These are phyloP conservation scores for Mucor lusitanicus DNA, from an alignment of 371 early-diverging fungal genomes.

Conservation along the genomic window DNA sequence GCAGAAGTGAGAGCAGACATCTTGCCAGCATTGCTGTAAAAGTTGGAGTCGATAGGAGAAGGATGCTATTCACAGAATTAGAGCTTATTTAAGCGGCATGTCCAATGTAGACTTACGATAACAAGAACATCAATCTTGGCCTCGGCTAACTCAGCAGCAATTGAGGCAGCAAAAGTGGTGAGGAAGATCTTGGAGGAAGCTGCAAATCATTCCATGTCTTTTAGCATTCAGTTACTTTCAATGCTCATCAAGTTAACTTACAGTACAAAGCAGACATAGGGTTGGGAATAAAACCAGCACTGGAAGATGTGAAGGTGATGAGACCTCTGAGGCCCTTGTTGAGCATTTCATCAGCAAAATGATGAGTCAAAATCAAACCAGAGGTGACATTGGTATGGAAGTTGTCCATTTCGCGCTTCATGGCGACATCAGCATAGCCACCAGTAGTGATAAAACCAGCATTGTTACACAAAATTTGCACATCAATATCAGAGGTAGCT, in stretches of 20 bases:
- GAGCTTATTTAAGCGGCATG: neutral
- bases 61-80: slow-evolving; percentile 45
- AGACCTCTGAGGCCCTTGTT: slow-evolving; percentile 45
- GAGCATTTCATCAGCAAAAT: slow-evolving; percentile 54
- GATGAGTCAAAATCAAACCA: slow-evolving; percentile 50
- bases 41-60: slow-evolving; percentile 61
- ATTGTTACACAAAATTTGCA: slow-evolving; percentile 65
- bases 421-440: slow-evolving; percentile 48
- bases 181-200: slow-evolving; percentile 61
- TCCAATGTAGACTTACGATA: slow-evolving; percentile 35
- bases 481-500: slow-evolving; percentile 48
- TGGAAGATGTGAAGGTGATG: slow-evolving; percentile 61
- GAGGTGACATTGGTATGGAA: slow-evolving; percentile 61
- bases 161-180: slow-evolving; percentile 59
- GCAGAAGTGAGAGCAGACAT: slow-evolving; percentile 51
- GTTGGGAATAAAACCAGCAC: slow-evolving; percentile 60
- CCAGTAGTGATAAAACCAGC: slow-evolving; percentile 67
- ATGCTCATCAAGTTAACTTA: slow-evolving; percentile 17
- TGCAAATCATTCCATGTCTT: neutral
- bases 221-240: neutral
- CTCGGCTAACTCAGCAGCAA: slow-evolving; percentile 58
- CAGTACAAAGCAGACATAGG: slow-evolving; percentile 61
- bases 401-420: slow-evolving; percentile 50
- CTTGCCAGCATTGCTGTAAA: slow-evolving; percentile 60
- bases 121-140: slow-evolving; percentile 64